phyloP scores from a whole-genome alignment of 495 filamentous ascomycete genomes.

The Xylaria palmicola region DNA sequence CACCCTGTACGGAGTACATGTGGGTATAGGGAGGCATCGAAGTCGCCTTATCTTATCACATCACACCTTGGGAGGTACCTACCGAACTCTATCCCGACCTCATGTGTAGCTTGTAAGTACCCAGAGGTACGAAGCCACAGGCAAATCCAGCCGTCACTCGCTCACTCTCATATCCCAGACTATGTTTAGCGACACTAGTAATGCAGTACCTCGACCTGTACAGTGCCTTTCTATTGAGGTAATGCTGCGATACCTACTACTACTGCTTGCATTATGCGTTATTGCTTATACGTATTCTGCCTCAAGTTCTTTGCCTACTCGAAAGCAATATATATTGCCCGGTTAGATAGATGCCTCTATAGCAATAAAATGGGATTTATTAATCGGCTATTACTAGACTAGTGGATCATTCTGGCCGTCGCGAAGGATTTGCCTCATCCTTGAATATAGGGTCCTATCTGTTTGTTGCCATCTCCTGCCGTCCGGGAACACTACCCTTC shows the following conservation, averaged over 20 bases:
- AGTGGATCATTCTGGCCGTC: slow-evolving; percentile 23
- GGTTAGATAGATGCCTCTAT: not conserved
- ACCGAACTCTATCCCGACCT: too few relatives aligned
- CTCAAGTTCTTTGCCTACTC: not conserved
- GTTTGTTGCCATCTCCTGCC: slow-evolving; percentile 26
- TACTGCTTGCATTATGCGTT: not conserved
- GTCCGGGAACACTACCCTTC: slow-evolving; percentile 32
- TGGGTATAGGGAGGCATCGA: too few relatives aligned
- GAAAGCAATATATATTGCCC: not conserved
- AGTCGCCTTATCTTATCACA: too few relatives aligned
- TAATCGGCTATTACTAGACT: not conserved
- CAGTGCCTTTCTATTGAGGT: not conserved
- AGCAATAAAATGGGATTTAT: not conserved
- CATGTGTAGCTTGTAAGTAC: too few relatives aligned
- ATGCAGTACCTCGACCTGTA: not conserved
- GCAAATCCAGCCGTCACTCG: too few relatives aligned
- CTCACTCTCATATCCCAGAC: too few relatives aligned
- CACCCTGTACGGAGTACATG: too few relatives aligned
- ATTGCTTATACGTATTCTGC: not conserved
- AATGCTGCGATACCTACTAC: not conserved
- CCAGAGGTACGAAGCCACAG: too few relatives aligned
- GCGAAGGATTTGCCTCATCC: slow-evolving; percentile 24
- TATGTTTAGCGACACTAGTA: not conserved
- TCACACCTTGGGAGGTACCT: too few relatives aligned
- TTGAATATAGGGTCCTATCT: slow-evolving; percentile 23